Conservation (phyloP, 306 rosid species). For the Citrullus mucosospermus region DNA sequence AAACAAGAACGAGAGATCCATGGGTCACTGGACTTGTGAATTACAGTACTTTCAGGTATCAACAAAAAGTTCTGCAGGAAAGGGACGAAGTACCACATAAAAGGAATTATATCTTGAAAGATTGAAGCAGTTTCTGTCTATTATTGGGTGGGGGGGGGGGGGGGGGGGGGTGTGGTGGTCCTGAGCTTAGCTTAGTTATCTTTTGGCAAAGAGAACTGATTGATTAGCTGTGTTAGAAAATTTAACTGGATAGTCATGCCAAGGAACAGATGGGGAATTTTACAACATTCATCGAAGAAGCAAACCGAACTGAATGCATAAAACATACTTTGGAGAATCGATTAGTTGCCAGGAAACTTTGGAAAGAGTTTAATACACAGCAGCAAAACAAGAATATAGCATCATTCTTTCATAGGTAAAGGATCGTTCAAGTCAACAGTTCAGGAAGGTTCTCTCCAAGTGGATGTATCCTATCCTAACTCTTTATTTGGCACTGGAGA, state of each 20-base stretch:
- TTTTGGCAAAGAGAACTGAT: background rate
- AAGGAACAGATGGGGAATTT: background rate
- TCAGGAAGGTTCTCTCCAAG: background rate
- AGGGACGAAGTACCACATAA: background rate
- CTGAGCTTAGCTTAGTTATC: background rate
- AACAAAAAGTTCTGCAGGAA: background rate
- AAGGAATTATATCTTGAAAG: background rate
- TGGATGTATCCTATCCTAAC: background rate
- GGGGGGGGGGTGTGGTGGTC: background rate
- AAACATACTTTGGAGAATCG: background rate
- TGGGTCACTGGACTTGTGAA: background rate
- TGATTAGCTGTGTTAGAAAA: background rate
- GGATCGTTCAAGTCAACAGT: background rate
- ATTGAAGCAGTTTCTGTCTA: background rate
- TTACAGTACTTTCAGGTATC: background rate
- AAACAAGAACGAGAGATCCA: background rate
- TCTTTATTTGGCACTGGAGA: background rate
- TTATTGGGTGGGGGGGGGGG: too few relatives aligned
- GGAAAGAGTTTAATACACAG: background rate
- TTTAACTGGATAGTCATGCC: background rate
- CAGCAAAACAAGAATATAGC: background rate
- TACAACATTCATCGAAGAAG: background rate
- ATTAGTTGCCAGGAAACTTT: background rate
- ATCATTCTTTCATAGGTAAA: background rate
- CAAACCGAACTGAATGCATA: background rate